phyloP scores from a whole-genome alignment of 495 filamentous ascomycete species.

The Podospora australis region DNA sequence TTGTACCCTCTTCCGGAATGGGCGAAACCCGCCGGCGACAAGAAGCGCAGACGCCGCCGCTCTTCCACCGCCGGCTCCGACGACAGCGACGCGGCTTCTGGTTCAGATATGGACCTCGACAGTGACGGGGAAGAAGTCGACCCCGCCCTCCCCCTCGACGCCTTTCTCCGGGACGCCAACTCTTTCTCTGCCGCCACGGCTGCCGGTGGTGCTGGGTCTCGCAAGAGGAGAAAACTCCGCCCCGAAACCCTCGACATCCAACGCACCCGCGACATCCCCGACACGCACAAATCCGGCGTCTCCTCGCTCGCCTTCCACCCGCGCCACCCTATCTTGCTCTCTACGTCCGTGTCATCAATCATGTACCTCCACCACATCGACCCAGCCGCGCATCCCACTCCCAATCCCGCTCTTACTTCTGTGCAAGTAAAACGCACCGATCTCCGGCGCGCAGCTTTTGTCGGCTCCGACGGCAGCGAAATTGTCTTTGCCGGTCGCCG shows the following conservation, averaged over 20 bases:
- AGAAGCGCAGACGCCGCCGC: constrained; percentile 50
- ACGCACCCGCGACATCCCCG: constrained; percentile 46
- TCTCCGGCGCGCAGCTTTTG: constrained; percentile 72
- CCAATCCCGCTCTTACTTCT: constrained; percentile 83
- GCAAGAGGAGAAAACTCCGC: constrained; percentile 58
- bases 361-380: constrained; percentile 84
- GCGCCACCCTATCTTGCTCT: constrained; percentile 76
- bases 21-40: constrained; percentile 51
- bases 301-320: constrained; percentile 87
- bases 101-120: constrained; percentile 52
- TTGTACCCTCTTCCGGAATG: constrained; percentile 76
- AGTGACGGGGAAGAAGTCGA: constrained; percentile 57
- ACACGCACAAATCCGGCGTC: constrained; percentile 60
- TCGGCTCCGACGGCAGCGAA: constrained; percentile 50
- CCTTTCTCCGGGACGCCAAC: constrained; percentile 64
- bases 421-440: constrained; percentile 78
- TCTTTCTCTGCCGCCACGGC: constrained; percentile 38
- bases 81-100: constrained; percentile 47
- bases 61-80: constrained; percentile 37
- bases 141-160: constrained; percentile 68
- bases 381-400: constrained; percentile 59
- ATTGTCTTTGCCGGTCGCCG: constrained; percentile 82
- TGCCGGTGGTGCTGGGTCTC: constrained; percentile 21
- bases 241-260: constrained; percentile 86
- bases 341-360: constrained; percentile 75